phyloP scores from a whole-genome alignment of 129 eudicot species.

The Tanacetum coccineum region DNA sequence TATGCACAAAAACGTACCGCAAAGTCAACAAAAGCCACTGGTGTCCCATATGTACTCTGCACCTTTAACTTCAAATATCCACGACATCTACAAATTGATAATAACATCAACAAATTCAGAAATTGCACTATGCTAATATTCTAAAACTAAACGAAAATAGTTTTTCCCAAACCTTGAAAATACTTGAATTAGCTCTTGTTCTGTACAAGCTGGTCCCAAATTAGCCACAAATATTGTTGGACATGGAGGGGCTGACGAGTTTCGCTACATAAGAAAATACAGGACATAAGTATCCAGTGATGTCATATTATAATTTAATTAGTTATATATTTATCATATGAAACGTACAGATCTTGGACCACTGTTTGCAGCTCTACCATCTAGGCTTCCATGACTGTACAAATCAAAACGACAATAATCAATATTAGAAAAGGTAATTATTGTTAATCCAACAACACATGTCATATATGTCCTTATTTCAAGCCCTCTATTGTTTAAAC shows the following conservation, averaged over 20 bases:
- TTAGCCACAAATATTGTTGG: conserved; percentile 94
- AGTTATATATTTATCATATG: background rate
- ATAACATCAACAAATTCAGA: background rate
- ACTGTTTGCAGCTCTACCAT: conserved; percentile 37
- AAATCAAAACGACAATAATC: conserved; percentile 5
- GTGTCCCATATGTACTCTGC: conserved; percentile 88
- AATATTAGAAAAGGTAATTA: conserved; percentile 21
- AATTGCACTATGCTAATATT: background rate
- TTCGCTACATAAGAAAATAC: conserved; percentile 16
- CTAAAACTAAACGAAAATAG: background rate
- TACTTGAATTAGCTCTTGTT: conserved; percentile 79
- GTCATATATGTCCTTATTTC: conserved; percentile 18
- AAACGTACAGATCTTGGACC: conserved; percentile 49
- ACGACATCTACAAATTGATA: conserved; percentile 49
- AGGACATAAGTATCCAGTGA: background rate
- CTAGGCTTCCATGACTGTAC: conserved; percentile 54
- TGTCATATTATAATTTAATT: background rate
- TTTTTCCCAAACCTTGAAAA: conserved; percentile 66
- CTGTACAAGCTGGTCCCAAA: conserved; percentile 77
- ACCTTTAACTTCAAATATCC: conserved; percentile 90
- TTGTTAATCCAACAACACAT: background rate
- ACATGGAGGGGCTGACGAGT: conserved; percentile 62
- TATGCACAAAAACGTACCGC: conserved; percentile 36
- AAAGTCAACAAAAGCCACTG: conserved; percentile 98
- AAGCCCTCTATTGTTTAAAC: conserved; percentile 46